phyloP scores from a whole-genome alignment of 2,329 filamentous ascomycete species.

The Colletotrichum sp. region DNA sequence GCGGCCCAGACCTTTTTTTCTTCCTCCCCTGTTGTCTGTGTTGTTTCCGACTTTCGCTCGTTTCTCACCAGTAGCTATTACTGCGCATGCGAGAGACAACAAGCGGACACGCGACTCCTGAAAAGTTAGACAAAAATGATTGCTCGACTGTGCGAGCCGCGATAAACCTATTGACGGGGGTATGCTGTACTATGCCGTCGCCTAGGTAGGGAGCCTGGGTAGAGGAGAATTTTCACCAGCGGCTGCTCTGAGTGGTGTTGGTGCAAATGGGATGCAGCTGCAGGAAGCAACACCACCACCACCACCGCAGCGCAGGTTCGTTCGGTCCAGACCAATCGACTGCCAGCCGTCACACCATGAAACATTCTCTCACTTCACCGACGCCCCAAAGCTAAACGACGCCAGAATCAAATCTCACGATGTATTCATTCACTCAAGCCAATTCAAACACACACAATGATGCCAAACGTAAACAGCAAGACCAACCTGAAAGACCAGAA shows the following conservation, averaged over 20 bases:
- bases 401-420: not conserved
- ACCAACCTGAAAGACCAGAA: not conserved
- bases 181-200: not conserved
- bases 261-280: not conserved
- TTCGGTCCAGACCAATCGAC: not conserved
- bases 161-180: not conserved
- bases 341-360: not conserved
- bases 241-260: constrained; percentile 3
- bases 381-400: not conserved
- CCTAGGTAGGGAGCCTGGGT: not conserved
- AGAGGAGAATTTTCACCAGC: not conserved
- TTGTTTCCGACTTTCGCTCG: not conserved
- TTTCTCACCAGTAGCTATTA: not conserved
- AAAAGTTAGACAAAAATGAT: not conserved
- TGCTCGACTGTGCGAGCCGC: not conserved
- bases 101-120: not conserved
- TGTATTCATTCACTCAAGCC: not conserved
- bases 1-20: not conserved
- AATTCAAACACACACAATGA: not conserved
- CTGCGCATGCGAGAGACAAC: not conserved
- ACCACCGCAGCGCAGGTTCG: not conserved
- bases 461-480: not conserved
- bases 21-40: not conserved
- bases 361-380: not conserved
- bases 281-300: not conserved